Base-by-base conservation (phyloP, 2,329 filamentous ascomycete species). In the Aspergillus chevalieri region DNA sequence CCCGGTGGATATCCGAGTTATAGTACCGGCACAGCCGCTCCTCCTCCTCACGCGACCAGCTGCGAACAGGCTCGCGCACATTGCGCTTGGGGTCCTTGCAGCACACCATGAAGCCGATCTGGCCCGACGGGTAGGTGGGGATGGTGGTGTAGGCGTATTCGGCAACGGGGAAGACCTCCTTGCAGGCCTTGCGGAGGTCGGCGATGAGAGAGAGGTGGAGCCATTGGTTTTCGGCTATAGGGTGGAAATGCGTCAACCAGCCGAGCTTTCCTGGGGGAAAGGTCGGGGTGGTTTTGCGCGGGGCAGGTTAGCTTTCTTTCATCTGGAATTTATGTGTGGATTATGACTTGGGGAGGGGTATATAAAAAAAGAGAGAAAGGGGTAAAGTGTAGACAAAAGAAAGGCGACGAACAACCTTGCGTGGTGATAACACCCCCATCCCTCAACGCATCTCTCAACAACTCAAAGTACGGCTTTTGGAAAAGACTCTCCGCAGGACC, bases 61-160 rank as follows among this genome's bases (percentile, higher is more conserved):
- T 79, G 67, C 93, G 86, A 55, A 96, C 68, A 47, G 93, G 93
- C 74, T 85, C 87, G 73, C 82, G 89, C 69, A 97, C 81, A 74
- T 98, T 82, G 71, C 85, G 83, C 68, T 75, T 83, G 70, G 84
- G 78, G 70, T 97, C 92, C 84, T 98, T 97, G 85, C 81, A 88
- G 85, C 93, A 97, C 69, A 98, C 89, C 91, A 98, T 96, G 85
- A 98, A 98, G 70, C 93, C 93, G 67, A 98, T 98, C 79, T 98
- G 93, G 70, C 93, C 93, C 50, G 89, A 95, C 59, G 93, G 93
- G 80, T 98, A 98, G 69, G 93, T 98, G 52, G 93, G 93, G 74
- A 98, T 98, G 65, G 92, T 97, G 67, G 74, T 97, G 83, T 96
- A 98, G 64, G 88, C 93, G 78, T 97, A 98, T 78, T 98, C 93